These are phyloP conservation scores for Russula sp. DNA, from an alignment of 768 basidiomycete species.

Conservation along the genomic window DNA sequence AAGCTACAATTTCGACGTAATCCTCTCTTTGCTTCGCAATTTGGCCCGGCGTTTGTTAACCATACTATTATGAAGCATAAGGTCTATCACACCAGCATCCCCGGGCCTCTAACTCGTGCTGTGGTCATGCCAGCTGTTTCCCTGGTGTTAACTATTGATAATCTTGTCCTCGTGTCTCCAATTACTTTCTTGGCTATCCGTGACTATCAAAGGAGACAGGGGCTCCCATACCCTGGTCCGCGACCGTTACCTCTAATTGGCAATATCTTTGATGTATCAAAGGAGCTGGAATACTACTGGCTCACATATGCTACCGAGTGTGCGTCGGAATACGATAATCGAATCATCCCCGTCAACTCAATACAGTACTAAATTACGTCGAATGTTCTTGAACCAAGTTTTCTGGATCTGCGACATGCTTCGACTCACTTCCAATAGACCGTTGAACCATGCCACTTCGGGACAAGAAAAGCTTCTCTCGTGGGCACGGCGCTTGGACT, in stretches of 20 bases:
- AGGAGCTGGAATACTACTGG: slow-evolving; percentile 10
- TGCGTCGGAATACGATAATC: too few species aligned
- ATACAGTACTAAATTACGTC: not conserved
- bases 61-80: too few species aligned
- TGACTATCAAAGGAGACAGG: not conserved
- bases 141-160: not conserved
- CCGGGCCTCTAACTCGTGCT: not conserved
- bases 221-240: slow-evolving; percentile 19
- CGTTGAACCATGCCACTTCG: not conserved
- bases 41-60: too few species aligned
- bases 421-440: not conserved
- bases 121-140: not conserved
- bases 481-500: not conserved
- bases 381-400: not conserved
- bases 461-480: not conserved
- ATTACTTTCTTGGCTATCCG: slow-evolving; percentile 1
- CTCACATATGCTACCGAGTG: slow-evolving; percentile 7
- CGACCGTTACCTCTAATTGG: slow-evolving; percentile 14
- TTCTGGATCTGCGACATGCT: not conserved
- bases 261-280: slow-evolving; percentile 17
- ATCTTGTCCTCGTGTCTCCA: not conserved
- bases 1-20: too few species aligned
- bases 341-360: too few species aligned
- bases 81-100: not conserved
- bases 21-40: too few species aligned